Percentiles rank a stretch among this genome's conserved stretches.
Evolutionary conservation across 2,329 filamentous ascomycete species (phyloP).

Genomic region (Sclerotinia nivalis): DNA sequence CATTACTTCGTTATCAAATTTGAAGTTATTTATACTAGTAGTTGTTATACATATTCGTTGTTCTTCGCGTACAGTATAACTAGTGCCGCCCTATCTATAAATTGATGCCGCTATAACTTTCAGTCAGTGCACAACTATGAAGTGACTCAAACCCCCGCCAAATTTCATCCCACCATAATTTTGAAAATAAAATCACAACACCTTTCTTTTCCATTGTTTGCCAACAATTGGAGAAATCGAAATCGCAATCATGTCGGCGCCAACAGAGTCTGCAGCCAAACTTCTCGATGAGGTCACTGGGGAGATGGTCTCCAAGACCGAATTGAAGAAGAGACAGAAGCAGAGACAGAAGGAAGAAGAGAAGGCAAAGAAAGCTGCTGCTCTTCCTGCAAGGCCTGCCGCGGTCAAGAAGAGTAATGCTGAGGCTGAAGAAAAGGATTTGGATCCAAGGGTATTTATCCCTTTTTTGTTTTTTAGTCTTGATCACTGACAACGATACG

Average conservation of each 20-base stretch:
- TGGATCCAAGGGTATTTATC: slow-evolving; percentile 67
- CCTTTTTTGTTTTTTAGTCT: background rate
- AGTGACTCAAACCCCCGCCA: slow-evolving; percentile 9
- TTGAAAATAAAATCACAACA: slow-evolving; percentile 9
- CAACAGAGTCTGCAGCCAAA: slow-evolving; percentile 37
- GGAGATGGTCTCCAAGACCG: slow-evolving; percentile 79
- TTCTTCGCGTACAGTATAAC: too few species aligned
- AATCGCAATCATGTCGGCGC: slow-evolving; percentile 38
- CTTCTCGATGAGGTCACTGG: slow-evolving; percentile 91
- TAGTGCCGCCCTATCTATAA: too few species aligned
- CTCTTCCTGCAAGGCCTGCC: slow-evolving; percentile 59
- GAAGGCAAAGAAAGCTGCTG: slow-evolving; percentile 83
- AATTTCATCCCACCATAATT: slow-evolving; percentile 10
- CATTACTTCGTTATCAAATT: too few species aligned
- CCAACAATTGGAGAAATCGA: slow-evolving; percentile 10
- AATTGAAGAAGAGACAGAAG: slow-evolving; percentile 97
- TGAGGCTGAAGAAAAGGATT: slow-evolving; percentile 66
- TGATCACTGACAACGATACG: slow-evolving; percentile 27
- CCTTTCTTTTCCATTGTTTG: slow-evolving; percentile 1
- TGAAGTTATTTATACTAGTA: too few species aligned
- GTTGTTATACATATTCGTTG: too few species aligned
- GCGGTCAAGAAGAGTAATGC: slow-evolving; percentile 56
- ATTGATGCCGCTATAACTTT: background rate
- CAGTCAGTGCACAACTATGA: background rate
- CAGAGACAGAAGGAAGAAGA: slow-evolving; percentile 80